These are phyloP conservation scores for Lasiosphaeria hispida DNA, from an alignment of 495 filamentous ascomycete genomes.

Conservation along the genomic window DNA sequence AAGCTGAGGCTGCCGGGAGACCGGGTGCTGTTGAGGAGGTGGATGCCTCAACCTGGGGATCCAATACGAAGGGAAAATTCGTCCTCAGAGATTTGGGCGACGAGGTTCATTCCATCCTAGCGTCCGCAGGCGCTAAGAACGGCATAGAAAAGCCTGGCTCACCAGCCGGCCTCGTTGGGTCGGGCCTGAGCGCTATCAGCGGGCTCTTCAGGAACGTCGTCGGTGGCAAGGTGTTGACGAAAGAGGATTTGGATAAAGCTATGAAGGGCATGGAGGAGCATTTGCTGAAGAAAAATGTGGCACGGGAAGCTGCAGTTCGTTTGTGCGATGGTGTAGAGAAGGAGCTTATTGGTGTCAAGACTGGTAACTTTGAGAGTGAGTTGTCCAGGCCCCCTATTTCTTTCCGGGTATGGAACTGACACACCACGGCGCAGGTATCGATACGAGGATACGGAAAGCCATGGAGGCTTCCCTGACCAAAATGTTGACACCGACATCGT, in stretches of 20 bases:
- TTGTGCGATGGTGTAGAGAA: conserved; percentile 88
- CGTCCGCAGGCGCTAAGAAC: conserved; percentile 63
- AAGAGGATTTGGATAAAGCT: conserved; percentile 82
- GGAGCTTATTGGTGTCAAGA: conserved; percentile 87
- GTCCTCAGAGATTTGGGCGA: conserved; percentile 90
- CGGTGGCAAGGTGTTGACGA: conserved; percentile 86
- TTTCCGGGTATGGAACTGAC: conserved; percentile 7
- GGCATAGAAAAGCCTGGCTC: conserved; percentile 43
- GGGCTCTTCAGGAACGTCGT: conserved; percentile 91
- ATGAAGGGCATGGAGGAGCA: conserved; percentile 96
- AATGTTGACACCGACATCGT: conserved; percentile 92
- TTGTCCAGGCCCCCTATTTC: conserved; percentile 7
- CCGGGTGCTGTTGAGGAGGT: conserved; percentile 64
- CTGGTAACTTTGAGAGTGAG: conserved; percentile 82
- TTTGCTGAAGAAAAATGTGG: conserved; percentile 92
- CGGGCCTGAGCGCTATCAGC: conserved; percentile 73
- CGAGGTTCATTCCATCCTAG: conserved; percentile 86
- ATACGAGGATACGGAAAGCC: conserved; percentile 73
- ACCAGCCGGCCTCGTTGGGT: conserved; percentile 64
- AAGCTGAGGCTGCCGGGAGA: conserved; percentile 45
- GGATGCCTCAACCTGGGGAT: conserved; percentile 76
- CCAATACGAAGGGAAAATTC: conserved; percentile 85
- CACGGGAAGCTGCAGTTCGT: conserved; percentile 86
- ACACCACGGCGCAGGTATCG: conserved; percentile 52
- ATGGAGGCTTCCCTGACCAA: conserved; percentile 89